A percentile compares a stretch with the other conserved stretches of the same genome.
Evolutionary conservation across 1,284 basidiomycete genomes (phyloP).

Genomic region (Mycosarcoma mackinlayi): DNA sequence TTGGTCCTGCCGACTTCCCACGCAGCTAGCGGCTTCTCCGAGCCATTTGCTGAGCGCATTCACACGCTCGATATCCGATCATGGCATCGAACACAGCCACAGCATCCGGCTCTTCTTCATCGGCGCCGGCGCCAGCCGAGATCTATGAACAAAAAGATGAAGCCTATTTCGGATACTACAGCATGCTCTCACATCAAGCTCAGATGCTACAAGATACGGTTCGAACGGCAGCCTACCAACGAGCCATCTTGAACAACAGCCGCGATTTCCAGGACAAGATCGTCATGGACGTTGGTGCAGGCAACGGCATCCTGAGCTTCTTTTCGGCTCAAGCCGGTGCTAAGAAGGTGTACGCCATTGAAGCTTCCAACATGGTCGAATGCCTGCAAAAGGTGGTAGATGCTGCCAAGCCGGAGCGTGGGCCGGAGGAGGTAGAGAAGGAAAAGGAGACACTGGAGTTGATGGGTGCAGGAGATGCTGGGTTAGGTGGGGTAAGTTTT

Average conservation of each 20-base stretch:
- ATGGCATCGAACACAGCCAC: not conserved
- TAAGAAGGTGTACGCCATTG: constrained; percentile 70
- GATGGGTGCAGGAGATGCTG: constrained; percentile 29
- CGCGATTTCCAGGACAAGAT: constrained; percentile 52
- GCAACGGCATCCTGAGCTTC: constrained; percentile 72
- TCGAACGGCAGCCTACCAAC: constrained; percentile 61
- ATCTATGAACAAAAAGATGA: constrained; percentile 62
- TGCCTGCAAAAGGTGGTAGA: constrained; percentile 69
- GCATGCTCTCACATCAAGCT: constrained; percentile 63
- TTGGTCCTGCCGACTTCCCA: no score
- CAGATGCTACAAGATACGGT: constrained; percentile 66
- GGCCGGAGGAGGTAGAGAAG: constrained; percentile 45
- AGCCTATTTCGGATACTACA: constrained; percentile 65
- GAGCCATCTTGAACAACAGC: constrained; percentile 56
- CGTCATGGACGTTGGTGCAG: constrained; percentile 71
- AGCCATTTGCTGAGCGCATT: not conserved
- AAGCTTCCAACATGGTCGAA: constrained; percentile 71
- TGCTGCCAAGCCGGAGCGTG: constrained; percentile 32
- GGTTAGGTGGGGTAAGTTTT: constrained; percentile 6
- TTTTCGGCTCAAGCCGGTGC: constrained; percentile 72
- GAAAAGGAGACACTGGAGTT: constrained; percentile 44
- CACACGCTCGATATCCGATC: not conserved
- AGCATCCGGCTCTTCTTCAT: constrained; percentile 8
- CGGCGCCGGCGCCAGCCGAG: constrained; percentile 2
- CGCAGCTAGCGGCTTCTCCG: no score